These are phyloP conservation scores for Casaregolazyma suthepensis DNA, from an alignment of 1,139 yeast genomes.

Conservation along the genomic window DNA sequence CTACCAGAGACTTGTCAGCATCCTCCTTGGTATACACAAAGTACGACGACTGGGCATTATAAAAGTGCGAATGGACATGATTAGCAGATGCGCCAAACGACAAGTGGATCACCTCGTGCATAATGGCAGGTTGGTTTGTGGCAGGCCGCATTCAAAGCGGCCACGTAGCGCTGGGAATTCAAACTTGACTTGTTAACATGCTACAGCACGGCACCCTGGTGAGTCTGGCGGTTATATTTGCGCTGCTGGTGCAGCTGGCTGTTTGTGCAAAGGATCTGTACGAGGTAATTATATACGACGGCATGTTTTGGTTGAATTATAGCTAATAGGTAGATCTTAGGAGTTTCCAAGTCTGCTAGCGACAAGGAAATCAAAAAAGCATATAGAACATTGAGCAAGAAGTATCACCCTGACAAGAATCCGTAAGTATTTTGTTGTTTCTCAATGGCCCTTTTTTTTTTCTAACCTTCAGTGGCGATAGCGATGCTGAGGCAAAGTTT, in stretches of 20 bases:
- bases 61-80: constrained; percentile 70
- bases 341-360: constrained; percentile 58
- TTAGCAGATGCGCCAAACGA: constrained; percentile 70
- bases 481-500: constrained; percentile 77
- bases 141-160: background rate
- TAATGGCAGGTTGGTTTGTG: constrained; percentile 21
- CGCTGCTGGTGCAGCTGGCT: constrained; percentile 13
- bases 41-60: constrained; percentile 69
- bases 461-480: constrained; percentile 42
- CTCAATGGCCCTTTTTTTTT: background rate
- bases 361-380: constrained; percentile 85
- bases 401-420: constrained; percentile 94
- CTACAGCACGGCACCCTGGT: background rate
- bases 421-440: constrained; percentile 30
- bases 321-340: constrained; percentile 43
- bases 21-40: constrained; percentile 44
- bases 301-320: background rate
- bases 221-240: constrained; percentile 9
- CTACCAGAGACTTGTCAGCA: constrained; percentile 35
- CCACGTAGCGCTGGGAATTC: constrained; percentile 1
- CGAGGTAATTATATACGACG: constrained; percentile 18
- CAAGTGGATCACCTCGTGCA: constrained; percentile 68
- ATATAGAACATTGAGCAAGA: constrained; percentile 74
- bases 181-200: background rate
- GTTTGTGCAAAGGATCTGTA: constrained; percentile 26